Conservation (phyloP, 2,329 filamentous ascomycete species). For the Ascochyta koolunga region DNA sequence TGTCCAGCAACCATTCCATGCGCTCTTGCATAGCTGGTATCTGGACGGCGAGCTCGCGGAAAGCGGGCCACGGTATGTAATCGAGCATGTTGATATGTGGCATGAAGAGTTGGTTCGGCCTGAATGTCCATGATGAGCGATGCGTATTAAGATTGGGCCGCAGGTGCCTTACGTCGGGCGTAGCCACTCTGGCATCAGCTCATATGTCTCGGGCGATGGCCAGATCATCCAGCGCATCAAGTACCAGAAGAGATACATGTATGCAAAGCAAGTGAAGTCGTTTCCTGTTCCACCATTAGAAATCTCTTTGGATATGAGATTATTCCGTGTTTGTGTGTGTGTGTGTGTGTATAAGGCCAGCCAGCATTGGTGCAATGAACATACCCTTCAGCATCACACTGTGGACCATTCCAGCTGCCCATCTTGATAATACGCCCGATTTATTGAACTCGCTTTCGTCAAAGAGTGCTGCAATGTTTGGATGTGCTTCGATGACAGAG, state of each 20-base stretch:
- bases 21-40: slow-evolving; percentile 33
- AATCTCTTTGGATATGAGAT: no score
- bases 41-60: slow-evolving; percentile 32
- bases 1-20: slow-evolving; percentile 34
- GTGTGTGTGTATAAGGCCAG: no score
- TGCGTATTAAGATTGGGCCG: no score
- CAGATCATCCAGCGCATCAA: slow-evolving; percentile 36
- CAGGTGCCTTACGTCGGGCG: slow-evolving; percentile 25
- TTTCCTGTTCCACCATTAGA: slow-evolving; percentile 18
- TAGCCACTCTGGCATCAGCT: slow-evolving; percentile 31
- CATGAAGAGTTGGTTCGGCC: slow-evolving; percentile 36
- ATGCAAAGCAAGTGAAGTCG: slow-evolving; percentile 32
- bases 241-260: slow-evolving; percentile 33
- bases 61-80: slow-evolving; percentile 32
- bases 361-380: background rate
- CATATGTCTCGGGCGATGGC: slow-evolving; percentile 30
- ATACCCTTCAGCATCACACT: slow-evolving; percentile 26
- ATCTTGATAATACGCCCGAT: slow-evolving; percentile 28
- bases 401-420: slow-evolving; percentile 33
- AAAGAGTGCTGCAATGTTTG: slow-evolving; percentile 31
- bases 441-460: slow-evolving; percentile 23
- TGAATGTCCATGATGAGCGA: slow-evolving; percentile 5
- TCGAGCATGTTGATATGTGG: slow-evolving; percentile 32
- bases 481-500: slow-evolving; percentile 25
- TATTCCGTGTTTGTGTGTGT: no score